Evolutionary conservation across 768 basidiomycete species (phyloP).

Genomic region (Leccinum incarnatum): DNA sequence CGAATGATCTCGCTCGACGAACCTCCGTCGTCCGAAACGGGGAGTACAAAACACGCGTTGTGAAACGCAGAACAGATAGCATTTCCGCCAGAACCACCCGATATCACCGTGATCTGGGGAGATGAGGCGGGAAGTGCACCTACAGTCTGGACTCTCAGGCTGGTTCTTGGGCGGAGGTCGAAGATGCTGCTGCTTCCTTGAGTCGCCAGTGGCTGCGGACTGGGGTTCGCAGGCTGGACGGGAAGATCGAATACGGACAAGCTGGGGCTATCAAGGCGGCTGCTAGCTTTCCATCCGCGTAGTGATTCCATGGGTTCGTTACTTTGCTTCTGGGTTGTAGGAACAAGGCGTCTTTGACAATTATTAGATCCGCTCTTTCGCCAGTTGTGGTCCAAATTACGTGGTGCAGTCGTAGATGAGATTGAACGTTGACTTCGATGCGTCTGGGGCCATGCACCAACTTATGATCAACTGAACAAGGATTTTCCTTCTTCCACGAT

Average conservation of each 20-base stretch:
- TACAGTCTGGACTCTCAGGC: background rate
- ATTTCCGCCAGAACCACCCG: conserved; percentile 95
- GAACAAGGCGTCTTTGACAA: background rate
- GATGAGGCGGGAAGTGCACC: conserved; percentile 3
- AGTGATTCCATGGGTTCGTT: conserved; percentile 13
- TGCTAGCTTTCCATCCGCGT: conserved; percentile 7
- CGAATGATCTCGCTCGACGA: conserved; percentile 94
- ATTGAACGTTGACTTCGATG: background rate
- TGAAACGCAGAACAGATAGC: conserved; percentile 84
- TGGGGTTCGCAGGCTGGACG: conserved; percentile 34
- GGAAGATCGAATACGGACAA: conserved; percentile 79
- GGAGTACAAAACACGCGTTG: conserved; percentile 76
- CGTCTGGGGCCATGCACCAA: too few species aligned
- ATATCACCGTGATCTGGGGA: conserved; percentile 70
- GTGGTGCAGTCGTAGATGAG: background rate
- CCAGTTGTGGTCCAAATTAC: background rate
- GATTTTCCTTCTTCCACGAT: background rate
- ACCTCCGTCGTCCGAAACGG: conserved; percentile 94
- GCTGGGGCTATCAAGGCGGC: conserved; percentile 48
- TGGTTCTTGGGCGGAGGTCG: conserved; percentile 5
- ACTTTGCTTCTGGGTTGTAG: background rate
- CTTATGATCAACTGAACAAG: background rate
- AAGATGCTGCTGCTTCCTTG: conserved; percentile 4
- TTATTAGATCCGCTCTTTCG: background rate
- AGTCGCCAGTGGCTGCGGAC: conserved; percentile 21